phyloP scores from a whole-genome alignment of 345 rosid genomes.

The Laguncularia racemosa region DNA sequence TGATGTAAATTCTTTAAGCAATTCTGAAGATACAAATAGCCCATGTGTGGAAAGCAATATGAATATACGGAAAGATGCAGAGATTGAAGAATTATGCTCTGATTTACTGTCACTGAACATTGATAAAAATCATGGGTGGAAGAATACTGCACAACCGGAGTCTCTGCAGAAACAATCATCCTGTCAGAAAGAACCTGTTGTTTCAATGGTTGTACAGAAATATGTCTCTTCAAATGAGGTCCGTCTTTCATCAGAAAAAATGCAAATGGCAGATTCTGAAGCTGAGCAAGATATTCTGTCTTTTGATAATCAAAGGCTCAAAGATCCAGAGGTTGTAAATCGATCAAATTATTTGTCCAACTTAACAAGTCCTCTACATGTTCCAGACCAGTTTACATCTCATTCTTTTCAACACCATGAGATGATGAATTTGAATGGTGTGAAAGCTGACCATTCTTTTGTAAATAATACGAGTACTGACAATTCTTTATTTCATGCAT shows the following conservation, averaged over 20 bases:
- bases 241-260: constrained; percentile 17
- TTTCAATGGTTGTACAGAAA: constrained; percentile 19
- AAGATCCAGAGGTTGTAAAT: constrained; percentile 49
- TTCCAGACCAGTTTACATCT: constrained; percentile 34
- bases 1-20: constrained; percentile 1
- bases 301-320: constrained; percentile 46
- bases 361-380: constrained; percentile 28
- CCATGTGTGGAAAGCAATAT: constrained; percentile 4
- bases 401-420: constrained; percentile 30
- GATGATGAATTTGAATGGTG: constrained; percentile 10
- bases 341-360: constrained; percentile 27
- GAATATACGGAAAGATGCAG: constrained; percentile 5
- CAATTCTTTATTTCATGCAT: constrained; percentile 16
- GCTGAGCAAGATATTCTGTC: constrained; percentile 59
- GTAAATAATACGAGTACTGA: constrained; percentile 29
- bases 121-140: constrained; percentile 23
- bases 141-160: constrained; percentile 20
- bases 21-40: constrained; percentile 12
- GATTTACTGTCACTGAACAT: constrained; percentile 32
- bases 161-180: constrained; percentile 25
- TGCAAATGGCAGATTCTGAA: constrained; percentile 18
- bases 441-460: constrained; percentile 23
- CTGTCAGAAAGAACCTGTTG: constrained; percentile 22
- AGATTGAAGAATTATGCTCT: constrained; percentile 10
- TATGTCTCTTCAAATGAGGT: constrained; percentile 17